Conservation (phyloP, 2,329 filamentous ascomycete species). For the Penicillium sp. region DNA sequence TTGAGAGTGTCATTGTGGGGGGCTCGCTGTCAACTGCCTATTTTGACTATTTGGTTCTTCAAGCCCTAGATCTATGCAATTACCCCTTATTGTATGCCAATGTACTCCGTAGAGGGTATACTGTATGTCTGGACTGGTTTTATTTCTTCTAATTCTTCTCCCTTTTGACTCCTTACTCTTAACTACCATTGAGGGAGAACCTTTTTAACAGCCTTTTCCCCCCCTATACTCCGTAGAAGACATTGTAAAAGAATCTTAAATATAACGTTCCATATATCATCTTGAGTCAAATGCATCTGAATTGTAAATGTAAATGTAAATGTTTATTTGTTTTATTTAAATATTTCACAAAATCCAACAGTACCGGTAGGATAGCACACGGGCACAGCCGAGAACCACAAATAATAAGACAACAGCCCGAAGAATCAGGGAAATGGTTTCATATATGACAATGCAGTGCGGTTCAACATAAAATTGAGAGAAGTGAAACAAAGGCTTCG, state of each 20-base stretch:
- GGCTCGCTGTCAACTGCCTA: slow-evolving; percentile 4
- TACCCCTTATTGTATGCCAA: background rate
- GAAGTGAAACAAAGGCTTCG: background rate
- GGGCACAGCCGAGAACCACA: background rate
- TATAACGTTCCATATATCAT: background rate
- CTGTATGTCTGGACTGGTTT: too few species aligned
- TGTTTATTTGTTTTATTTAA: background rate
- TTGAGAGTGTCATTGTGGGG: background rate
- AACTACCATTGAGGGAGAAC: too few species aligned
- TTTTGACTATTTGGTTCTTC: background rate
- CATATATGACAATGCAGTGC: background rate
- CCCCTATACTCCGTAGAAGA: too few species aligned
- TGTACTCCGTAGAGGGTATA: too few species aligned
- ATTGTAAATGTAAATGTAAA: background rate
- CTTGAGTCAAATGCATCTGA: background rate
- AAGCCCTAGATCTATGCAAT: background rate
- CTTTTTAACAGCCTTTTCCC: too few species aligned
- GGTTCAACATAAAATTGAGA: background rate
- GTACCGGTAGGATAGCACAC: background rate
- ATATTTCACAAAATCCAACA: background rate
- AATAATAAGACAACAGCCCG: background rate
- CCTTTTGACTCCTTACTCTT: too few species aligned
- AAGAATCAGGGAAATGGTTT: background rate
- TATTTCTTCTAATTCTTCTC: too few species aligned
- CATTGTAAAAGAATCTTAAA: background rate